Percentiles rank a stretch among this genome's conserved stretches.
Conservation (phyloP, 2,329 filamentous ascomycete genomes). For the Plenodomus tracheiphilus region DNA sequence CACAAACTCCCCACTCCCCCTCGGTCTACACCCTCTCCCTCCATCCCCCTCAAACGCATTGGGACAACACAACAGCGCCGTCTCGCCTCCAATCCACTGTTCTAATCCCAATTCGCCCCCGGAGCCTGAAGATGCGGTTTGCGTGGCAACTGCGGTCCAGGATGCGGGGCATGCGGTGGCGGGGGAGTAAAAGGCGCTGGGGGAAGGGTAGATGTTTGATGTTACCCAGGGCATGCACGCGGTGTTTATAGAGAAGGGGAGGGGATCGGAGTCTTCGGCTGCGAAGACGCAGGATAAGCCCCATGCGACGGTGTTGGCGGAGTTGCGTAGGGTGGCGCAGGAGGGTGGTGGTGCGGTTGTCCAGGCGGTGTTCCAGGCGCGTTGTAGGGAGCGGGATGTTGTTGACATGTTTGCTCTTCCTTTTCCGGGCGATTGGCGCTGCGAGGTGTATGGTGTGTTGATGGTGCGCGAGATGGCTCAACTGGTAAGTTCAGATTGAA, state of each 20-base stretch:
- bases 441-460: background rate
- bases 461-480: too few relatives aligned
- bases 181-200: constrained; percentile 25
- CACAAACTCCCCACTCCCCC: constrained; percentile 9
- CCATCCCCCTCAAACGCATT: constrained; percentile 20
- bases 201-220: constrained; percentile 6
- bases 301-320: constrained; percentile 55
- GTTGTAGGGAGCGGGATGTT: constrained; percentile 16
- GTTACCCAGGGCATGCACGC: constrained; percentile 30
- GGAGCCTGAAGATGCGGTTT: too few relatives aligned
- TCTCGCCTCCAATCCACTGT: constrained; percentile 23
- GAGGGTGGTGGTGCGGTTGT: constrained; percentile 16
- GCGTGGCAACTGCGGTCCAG: constrained; percentile 24
- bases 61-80: constrained; percentile 28
- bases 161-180: constrained; percentile 25
- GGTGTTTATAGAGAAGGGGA: constrained; percentile 79
- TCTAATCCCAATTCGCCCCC: too few relatives aligned
- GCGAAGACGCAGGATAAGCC: constrained; percentile 86
- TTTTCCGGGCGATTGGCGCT: too few relatives aligned
- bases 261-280: constrained; percentile 67
- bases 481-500: too few relatives aligned
- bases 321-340: constrained; percentile 22
- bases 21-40: constrained; percentile 14
- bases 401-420: constrained; percentile 20
- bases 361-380: constrained; percentile 21